Evolutionary conservation across 208 protist genomes (phyloP).

Genomic region (Trypanosoma boissoni): DNA sequence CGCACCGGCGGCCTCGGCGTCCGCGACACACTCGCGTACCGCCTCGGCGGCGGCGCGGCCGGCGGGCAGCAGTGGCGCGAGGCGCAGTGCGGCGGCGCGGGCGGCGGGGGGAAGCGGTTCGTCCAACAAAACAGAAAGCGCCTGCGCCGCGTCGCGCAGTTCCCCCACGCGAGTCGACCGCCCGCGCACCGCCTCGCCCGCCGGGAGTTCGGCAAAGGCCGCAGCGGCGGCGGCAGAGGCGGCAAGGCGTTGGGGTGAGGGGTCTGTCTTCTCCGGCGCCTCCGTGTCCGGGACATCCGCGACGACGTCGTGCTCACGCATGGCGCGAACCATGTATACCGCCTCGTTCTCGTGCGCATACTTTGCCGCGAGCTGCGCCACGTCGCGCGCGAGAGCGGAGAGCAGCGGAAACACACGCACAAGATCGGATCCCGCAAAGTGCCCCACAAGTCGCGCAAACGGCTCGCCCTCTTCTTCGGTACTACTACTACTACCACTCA

Average conservation of each 20-base stretch:
- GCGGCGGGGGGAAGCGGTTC: not conserved
- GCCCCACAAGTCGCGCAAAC: conserved; percentile 18
- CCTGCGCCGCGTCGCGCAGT: not conserved
- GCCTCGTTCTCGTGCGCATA: conserved; percentile 62
- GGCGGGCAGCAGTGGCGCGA: not conserved
- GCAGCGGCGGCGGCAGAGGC: conserved; percentile 7
- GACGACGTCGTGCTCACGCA: conserved; percentile 30
- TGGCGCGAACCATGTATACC: conserved; percentile 46
- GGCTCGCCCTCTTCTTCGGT: not conserved
- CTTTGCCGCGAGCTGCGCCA: conserved; percentile 29
- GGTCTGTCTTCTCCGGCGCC: not conserved
- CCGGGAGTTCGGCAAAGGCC: conserved; percentile 9
- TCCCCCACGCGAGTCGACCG: too few species aligned
- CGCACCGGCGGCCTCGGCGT: conserved; percentile 12
- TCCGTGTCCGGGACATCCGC: conserved; percentile 42
- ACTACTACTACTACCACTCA: not conserved
- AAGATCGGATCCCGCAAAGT: conserved; percentile 28
- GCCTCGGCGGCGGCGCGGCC: not conserved
- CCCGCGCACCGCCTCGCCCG: conserved; percentile 12
- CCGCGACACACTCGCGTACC: conserved; percentile 9
- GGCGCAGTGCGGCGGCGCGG: too few species aligned
- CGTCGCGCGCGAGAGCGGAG: conserved; percentile 30
- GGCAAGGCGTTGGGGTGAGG: not conserved
- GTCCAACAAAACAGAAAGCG: too few species aligned
- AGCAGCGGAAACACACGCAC: conserved; percentile 52